These are phyloP conservation scores for Pseudonectria buxi DNA, from an alignment of 2,329 filamentous ascomycete species.

Conservation along the genomic window DNA sequence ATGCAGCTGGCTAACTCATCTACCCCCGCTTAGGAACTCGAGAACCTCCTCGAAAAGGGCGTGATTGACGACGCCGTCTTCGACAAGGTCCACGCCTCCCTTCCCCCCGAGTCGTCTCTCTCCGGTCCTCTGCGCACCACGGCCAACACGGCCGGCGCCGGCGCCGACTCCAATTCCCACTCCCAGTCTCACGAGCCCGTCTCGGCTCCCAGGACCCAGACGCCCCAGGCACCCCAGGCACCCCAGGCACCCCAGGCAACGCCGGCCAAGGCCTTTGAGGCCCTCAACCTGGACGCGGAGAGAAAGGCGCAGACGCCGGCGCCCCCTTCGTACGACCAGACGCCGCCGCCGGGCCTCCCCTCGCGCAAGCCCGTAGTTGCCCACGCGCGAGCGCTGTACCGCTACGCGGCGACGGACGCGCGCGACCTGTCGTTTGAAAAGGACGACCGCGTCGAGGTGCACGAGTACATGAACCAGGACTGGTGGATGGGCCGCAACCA, in stretches of 20 bases:
- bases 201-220: conserved; percentile 10
- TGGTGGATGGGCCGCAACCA: conserved; percentile 93
- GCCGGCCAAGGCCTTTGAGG: conserved; percentile 35
- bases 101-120: conserved; percentile 65
- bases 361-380: conserved; percentile 56
- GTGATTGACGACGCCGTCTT: conserved; percentile 71
- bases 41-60: conserved; percentile 76
- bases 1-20: conserved; percentile 4
- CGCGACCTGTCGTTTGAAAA: conserved; percentile 77
- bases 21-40: conserved; percentile 65
- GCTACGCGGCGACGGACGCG: conserved; percentile 69
- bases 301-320: conserved; percentile 29
- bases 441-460: conserved; percentile 72
- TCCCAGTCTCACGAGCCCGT: conserved; percentile 21
- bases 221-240: conserved; percentile 23
- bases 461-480: conserved; percentile 92
- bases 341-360: conserved; percentile 35
- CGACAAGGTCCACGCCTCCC: conserved; percentile 64
- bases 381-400: conserved; percentile 74
- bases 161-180: conserved; percentile 23
- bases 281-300: conserved; percentile 23
- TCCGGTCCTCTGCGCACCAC: conserved; percentile 39
- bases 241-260: conserved; percentile 27
- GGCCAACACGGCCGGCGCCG: conserved; percentile 26
- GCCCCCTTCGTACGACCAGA: conserved; percentile 47